Evolutionary conservation across 345 rosid genomes (phyloP), one percentile per base, ranked within the genome.

Genomic region (Sisymbrium irio): DNA sequence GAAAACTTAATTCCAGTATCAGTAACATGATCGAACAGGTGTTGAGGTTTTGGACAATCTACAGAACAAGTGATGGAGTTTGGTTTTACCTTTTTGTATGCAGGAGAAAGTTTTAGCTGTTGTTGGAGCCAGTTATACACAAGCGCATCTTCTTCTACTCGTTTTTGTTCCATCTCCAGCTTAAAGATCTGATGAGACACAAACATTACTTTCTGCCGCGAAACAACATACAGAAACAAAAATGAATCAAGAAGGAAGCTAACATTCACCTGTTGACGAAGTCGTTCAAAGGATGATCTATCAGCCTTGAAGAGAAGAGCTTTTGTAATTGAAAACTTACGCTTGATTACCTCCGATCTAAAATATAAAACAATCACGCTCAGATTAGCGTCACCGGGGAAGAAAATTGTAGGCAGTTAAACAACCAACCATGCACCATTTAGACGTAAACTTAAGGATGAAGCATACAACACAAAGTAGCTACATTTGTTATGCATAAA

Each of bases 121-220:
- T 86, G 89, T 41, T 93, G 98, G 50, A 93, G 96, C 96, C 97
- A 93, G 61, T 93, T 90, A 77, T 90, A 93, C 37, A 93, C 96
- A 85, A 80, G 84, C 22, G 95, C 83, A 80, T 93, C 98, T 79
- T 88, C 90, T 74, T 90, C 90, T 74, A 93, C 79, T 78, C 93
- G 86, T 84, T 87, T 90, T 72, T 90, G 97, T 75, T 93, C 96
- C 72, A 78, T 69, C 78, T 93, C 97, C 69, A 93, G 82, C 86
- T 90, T 88, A 81, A 78, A 82, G 75, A 88, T 86, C 98, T 93
- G 77, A 63, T 55, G 46, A 67, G 39, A 69, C 49, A 57, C 57
- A 40, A 71, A 67, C 33, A 65, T 72, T 63, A 75, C 42, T 40
- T 62, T 66, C 14, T 63, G 56, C 40, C 28, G 65, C 36, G 54